Evolutionary conservation across 768 basidiomycete species (phyloP).

Genomic region (Cyclocybe cylindracea): DNA sequence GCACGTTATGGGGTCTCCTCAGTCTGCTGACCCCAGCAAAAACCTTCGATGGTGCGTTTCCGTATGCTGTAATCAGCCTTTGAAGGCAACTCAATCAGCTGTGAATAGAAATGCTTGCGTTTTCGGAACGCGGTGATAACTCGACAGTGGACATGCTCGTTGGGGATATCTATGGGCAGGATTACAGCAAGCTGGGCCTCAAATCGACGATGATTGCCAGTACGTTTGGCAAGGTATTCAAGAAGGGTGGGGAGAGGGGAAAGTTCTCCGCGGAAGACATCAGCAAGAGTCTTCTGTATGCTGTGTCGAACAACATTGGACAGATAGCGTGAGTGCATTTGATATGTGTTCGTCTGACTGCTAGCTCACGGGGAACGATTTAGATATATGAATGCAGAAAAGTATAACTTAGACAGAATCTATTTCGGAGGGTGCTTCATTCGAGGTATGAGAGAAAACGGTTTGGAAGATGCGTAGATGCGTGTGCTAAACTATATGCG

Average conservation of each 20-base stretch:
- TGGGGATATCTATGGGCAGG: conserved; percentile 98
- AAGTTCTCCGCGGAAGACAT: conserved; percentile 91
- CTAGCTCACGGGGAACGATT: conserved; percentile 9
- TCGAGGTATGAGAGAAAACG: conserved; percentile 60
- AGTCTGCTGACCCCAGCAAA: conserved; percentile 94
- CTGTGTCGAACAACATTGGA: conserved; percentile 98
- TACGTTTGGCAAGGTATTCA: conserved; percentile 98
- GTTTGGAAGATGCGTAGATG: conserved; percentile 3
- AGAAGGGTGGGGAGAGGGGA: conserved; percentile 77
- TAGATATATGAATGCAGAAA: conserved; percentile 99
- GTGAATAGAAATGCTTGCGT: conserved; percentile 85
- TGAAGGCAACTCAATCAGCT: conserved; percentile 8
- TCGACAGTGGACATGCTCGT: conserved; percentile 97
- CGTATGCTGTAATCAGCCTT: conserved; percentile 6
- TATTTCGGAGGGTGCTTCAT: conserved; percentile 99
- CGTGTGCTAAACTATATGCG: conserved; percentile 12
- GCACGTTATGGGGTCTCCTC: conserved; percentile 95
- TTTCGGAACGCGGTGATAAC: conserved; percentile 95
- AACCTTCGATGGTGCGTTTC: conserved; percentile 87
- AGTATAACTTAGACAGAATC: conserved; percentile 93
- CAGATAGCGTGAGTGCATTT: conserved; percentile 89
- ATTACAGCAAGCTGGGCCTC: conserved; percentile 91
- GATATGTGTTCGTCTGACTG: neutral
- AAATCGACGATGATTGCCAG: conserved; percentile 99
- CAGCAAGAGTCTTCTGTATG: conserved; percentile 91